A percentile compares a stretch with the other conserved stretches of the same genome.
These are phyloP conservation scores for Beauveria pseudobassiana DNA, from an alignment of 2,329 filamentous ascomycete genomes.

Conservation along the genomic window DNA sequence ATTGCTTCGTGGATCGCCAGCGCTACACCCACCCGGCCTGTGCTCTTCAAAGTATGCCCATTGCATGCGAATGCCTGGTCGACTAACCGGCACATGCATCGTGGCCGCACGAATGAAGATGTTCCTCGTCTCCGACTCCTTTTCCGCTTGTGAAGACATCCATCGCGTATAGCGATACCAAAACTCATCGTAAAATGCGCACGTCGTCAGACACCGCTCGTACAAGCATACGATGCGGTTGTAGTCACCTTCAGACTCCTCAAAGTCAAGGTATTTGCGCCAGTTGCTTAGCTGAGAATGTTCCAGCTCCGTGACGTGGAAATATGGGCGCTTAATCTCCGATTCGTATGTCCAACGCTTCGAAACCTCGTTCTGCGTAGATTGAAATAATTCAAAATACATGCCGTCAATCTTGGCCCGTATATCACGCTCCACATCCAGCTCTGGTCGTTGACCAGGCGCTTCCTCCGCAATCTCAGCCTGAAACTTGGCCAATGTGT, in stretches of 20 bases:
- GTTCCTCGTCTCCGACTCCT: constrained; percentile 83
- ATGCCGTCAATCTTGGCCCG: constrained; percentile 71
- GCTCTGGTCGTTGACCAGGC: constrained; percentile 52
- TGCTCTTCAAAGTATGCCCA: constrained; percentile 92
- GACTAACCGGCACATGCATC: constrained; percentile 78
- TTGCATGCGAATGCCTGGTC: constrained; percentile 75
- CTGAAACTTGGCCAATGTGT: constrained; percentile 60
- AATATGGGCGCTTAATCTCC: constrained; percentile 92
- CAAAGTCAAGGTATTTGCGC: constrained; percentile 94
- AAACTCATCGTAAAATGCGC: constrained; percentile 93
- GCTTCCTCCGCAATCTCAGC: constrained; percentile 65
- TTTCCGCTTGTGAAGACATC: constrained; percentile 75
- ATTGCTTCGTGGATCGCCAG: constrained; percentile 80
- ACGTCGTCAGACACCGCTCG: constrained; percentile 87
- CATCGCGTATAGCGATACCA: constrained; percentile 96
- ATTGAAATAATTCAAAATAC: constrained; percentile 73
- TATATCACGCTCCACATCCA: constrained; percentile 77
- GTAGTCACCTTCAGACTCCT: constrained; percentile 77
- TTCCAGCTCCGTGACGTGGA: constrained; percentile 90
- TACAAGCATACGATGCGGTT: constrained; percentile 74
- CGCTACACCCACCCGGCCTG: constrained; percentile 67
- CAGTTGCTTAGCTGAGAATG: constrained; percentile 79
- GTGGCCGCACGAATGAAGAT: constrained; percentile 85
- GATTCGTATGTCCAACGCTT: constrained; percentile 94
- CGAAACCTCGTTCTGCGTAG: constrained; percentile 78